A percentile compares a stretch with the other conserved stretches of the same genome.
phyloP scores from a whole-genome alignment of 148 eudicot genomes.

The Chenopodium formosanum region DNA sequence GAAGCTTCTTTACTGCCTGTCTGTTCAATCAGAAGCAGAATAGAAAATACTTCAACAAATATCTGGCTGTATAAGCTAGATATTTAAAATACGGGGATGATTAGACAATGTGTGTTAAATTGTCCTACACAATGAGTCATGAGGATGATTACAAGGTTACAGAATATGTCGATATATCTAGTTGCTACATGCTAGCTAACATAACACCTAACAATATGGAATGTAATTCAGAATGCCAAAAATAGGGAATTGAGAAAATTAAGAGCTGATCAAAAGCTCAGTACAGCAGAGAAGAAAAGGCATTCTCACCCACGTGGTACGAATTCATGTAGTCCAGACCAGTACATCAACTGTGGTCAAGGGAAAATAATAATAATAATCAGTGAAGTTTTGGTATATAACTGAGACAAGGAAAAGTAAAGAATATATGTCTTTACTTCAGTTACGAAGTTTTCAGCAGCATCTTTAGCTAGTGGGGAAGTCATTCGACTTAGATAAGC shows the following conservation, averaged over 20 bases:
- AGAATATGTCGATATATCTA: background rate
- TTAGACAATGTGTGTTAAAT: too few species aligned
- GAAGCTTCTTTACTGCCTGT: constrained; percentile 41
- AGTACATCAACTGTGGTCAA: constrained; percentile 37
- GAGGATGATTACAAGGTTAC: too few species aligned
- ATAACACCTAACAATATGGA: background rate
- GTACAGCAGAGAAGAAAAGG: background rate
- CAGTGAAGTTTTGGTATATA: background rate
- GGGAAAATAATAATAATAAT: background rate
- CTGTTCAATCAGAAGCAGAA: constrained; percentile 28
- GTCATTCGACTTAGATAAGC: constrained; percentile 58
- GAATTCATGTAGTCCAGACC: constrained; percentile 53
- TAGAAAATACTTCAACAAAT: background rate
- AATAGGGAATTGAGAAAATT: background rate
- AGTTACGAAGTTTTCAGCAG: constrained; percentile 48
- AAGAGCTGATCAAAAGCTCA: background rate
- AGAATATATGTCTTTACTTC: constrained; percentile 35
- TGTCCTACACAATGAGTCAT: too few species aligned
- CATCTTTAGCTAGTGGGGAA: constrained; percentile 55
- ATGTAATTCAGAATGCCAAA: background rate
- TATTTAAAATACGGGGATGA: background rate
- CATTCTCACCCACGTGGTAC: constrained; percentile 56
- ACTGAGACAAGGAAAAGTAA: background rate
- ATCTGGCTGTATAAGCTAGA: background rate
- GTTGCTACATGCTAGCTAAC: too few species aligned